Percentiles rank a stretch among this genome's conserved stretches.
These are phyloP conservation scores for Dacryopinax spathularia DNA, from an alignment of 768 basidiomycete genomes.

Conservation along the genomic window DNA sequence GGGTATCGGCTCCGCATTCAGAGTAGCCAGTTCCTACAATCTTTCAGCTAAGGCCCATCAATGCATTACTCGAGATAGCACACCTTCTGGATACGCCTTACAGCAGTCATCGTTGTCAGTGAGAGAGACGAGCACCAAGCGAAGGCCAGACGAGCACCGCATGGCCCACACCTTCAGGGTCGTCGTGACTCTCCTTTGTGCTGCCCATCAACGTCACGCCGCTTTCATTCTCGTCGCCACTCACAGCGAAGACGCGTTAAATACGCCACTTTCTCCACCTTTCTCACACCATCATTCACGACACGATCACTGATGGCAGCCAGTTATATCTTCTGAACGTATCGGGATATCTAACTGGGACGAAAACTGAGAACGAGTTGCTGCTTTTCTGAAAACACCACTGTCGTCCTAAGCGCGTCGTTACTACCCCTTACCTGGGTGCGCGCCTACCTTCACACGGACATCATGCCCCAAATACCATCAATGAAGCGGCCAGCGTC, in stretches of 20 bases:
- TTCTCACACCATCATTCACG: not conserved
- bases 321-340: not conserved
- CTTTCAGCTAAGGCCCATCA: not conserved
- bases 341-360: no score
- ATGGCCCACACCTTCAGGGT: no score
- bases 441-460: no score
- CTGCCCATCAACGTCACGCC: not conserved
- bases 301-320: not conserved
- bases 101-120: constrained; percentile 5
- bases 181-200: no score
- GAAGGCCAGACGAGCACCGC: no score
- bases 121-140: no score
- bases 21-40: constrained; percentile 49
- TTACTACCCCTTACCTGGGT: no score
- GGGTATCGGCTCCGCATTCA: constrained; percentile 48
- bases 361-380: no score
- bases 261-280: not conserved
- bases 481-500: constrained; percentile 13
- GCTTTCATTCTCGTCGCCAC: not conserved
- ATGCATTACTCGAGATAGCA: not conserved
- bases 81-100: constrained; percentile 66
- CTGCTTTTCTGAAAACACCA: no score
- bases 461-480: not conserved
- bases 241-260: not conserved
- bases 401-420: no score